Conservation (phyloP, 2,329 filamentous ascomycete species). For the Periconia macrospinosa region DNA sequence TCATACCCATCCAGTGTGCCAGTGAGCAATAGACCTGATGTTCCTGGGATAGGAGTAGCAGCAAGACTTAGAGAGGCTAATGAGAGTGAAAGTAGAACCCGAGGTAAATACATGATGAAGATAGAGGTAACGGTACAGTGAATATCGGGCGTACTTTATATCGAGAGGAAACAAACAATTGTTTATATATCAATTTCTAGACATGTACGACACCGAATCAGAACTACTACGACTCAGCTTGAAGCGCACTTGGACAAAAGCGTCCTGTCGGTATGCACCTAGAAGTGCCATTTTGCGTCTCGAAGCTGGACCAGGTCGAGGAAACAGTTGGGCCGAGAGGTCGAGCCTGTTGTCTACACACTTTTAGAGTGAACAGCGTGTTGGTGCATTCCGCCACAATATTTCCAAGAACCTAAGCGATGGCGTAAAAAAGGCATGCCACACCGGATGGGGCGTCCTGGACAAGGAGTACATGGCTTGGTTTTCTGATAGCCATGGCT, state of each 20-base stretch:
- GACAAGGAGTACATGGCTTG: neutral
- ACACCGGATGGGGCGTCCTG: neutral
- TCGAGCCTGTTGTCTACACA: neutral
- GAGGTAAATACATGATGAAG: neutral
- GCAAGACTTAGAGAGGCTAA: slow-evolving; percentile 21
- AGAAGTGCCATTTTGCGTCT: neutral
- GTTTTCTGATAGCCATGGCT: neutral
- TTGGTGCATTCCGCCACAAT: slow-evolving; percentile 21
- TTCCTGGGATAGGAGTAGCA: slow-evolving; percentile 21
- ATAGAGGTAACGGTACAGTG: neutral
- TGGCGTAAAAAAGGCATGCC: neutral
- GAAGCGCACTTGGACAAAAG: neutral
- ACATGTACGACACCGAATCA: neutral
- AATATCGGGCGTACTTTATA: slow-evolving; percentile 2
- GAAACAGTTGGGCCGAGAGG: slow-evolving; percentile 10
- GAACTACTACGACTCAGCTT: neutral
- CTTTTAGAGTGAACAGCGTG: slow-evolving; percentile 3
- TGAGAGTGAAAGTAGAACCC: slow-evolving; percentile 12
- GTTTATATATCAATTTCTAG: slow-evolving; percentile 10
- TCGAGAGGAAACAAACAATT: neutral
- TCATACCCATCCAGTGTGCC: slow-evolving; percentile 32
- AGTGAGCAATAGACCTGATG: slow-evolving; percentile 28
- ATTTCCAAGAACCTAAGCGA: slow-evolving; percentile 27
- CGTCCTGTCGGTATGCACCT: neutral
- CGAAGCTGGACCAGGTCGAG: neutral